These are phyloP conservation scores for Terfezia boudieri DNA, from an alignment of 495 filamentous ascomycete species.

Conservation along the genomic window DNA sequence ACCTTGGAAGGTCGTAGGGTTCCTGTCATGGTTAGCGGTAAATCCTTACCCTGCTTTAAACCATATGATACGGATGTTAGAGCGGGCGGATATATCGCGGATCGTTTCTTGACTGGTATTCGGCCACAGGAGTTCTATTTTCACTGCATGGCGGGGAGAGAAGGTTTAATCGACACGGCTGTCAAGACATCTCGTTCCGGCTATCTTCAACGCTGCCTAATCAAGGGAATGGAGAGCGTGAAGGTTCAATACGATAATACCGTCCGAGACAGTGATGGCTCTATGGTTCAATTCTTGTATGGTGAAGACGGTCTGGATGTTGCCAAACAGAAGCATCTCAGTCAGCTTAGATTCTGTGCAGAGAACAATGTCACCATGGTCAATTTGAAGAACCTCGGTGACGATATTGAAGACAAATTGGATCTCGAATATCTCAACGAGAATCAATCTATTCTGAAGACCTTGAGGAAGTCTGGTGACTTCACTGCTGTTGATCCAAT, in stretches of 20 bases:
- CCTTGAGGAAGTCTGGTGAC: constrained; percentile 7
- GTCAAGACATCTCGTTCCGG: constrained; percentile 95
- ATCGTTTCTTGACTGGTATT: constrained; percentile 95
- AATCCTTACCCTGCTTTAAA: constrained; percentile 83
- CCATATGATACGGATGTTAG: constrained; percentile 74
- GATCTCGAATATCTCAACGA: constrained; percentile 13
- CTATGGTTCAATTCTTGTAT: constrained; percentile 84
- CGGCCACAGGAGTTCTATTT: constrained; percentile 97
- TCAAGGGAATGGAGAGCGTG: constrained; percentile 97
- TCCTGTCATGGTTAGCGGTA: constrained; percentile 93
- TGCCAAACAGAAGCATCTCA: constrained; percentile 78
- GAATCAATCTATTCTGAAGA: constrained; percentile 1
- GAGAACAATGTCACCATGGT: constrained; percentile 35
- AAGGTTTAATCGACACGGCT: constrained; percentile 97
- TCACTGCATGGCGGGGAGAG: constrained; percentile 97
- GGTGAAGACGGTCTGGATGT: constrained; percentile 93
- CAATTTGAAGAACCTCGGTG: not conserved
- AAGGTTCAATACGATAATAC: constrained; percentile 81
- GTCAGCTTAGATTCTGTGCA: constrained; percentile 72
- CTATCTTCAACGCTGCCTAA: constrained; percentile 90
- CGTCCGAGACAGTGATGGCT: constrained; percentile 81
- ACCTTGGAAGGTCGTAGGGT: constrained; percentile 87
- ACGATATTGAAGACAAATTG: constrained; percentile 6
- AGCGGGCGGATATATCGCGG: constrained; percentile 81
- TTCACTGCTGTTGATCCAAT: constrained; percentile 22